phyloP scores from a whole-genome alignment of 306 rosid species.

The Lablab purpureus region DNA sequence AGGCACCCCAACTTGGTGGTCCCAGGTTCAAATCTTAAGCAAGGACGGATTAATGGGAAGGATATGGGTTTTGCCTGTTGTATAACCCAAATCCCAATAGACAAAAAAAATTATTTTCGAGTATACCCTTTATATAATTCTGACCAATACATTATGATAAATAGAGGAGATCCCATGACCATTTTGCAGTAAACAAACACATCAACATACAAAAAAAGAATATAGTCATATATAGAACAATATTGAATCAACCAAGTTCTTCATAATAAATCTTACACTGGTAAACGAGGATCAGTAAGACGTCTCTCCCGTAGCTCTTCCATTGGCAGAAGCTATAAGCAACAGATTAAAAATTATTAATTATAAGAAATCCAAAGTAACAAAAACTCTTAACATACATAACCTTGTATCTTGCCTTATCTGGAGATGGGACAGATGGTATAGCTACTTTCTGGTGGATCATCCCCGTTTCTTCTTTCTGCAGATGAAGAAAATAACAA shows the following conservation, averaged over 20 bases:
- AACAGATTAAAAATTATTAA: conserved; percentile 29
- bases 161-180: neutral
- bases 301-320: conserved; percentile 56
- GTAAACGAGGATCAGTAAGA: conserved; percentile 52
- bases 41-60: neutral
- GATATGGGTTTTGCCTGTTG: conserved; percentile 21
- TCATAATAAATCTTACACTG: conserved; percentile 46
- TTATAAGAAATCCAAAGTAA: conserved; percentile 17
- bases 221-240: conserved; percentile 2
- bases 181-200: neutral
- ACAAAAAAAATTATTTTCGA: conserved; percentile 12
- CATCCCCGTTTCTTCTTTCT: conserved; percentile 81
- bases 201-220: conserved; percentile 6
- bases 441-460: conserved; percentile 75
- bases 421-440: conserved; percentile 82
- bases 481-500: conserved; percentile 51
- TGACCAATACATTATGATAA: conserved; percentile 31
- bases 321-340: conserved; percentile 49
- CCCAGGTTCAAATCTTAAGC: conserved; percentile 14
- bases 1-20: neutral
- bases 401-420: conserved; percentile 59
- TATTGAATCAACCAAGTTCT: conserved; percentile 27
- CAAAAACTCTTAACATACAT: conserved; percentile 26
- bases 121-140: conserved; percentile 5
- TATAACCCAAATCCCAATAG: conserved; percentile 22